phyloP scores from a whole-genome alignment of 2,329 filamentous ascomycete genomes.

The Phoma sp. region DNA sequence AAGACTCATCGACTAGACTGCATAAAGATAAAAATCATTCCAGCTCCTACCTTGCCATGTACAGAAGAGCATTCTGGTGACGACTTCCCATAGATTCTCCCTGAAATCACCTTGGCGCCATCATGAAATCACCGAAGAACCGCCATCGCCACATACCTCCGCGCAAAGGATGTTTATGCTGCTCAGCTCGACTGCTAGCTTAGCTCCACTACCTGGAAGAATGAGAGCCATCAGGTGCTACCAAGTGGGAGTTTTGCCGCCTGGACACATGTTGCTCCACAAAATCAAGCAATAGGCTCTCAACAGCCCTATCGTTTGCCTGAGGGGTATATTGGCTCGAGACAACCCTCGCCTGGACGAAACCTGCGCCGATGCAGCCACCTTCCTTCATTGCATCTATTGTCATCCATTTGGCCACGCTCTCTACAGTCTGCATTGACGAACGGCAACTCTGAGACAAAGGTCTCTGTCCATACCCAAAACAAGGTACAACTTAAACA shows the following conservation, averaged over 20 bases:
- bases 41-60: too few relatives aligned
- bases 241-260: too few relatives aligned
- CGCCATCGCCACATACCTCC: constrained; percentile 6
- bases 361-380: constrained; percentile 10
- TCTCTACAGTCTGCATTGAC: constrained; percentile 7
- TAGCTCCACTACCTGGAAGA: constrained; percentile 1
- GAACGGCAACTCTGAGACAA: not conserved
- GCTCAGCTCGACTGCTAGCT: not conserved
- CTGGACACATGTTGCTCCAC: too few relatives aligned
- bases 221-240: not conserved
- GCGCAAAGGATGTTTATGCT: not conserved
- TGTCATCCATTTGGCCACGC: constrained; percentile 8
- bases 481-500: constrained; percentile 2
- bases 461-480: not conserved
- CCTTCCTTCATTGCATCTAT: constrained; percentile 1
- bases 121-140: constrained; percentile 1
- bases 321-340: constrained; percentile 6
- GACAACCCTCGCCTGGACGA: not conserved
- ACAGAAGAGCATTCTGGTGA: not conserved
- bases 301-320: not conserved
- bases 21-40: too few relatives aligned
- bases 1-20: too few relatives aligned
- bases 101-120: not conserved
- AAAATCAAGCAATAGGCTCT: too few relatives aligned
- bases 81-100: not conserved